Conservation (phyloP, 345 rosid species). For the Luvunga scandens region DNA sequence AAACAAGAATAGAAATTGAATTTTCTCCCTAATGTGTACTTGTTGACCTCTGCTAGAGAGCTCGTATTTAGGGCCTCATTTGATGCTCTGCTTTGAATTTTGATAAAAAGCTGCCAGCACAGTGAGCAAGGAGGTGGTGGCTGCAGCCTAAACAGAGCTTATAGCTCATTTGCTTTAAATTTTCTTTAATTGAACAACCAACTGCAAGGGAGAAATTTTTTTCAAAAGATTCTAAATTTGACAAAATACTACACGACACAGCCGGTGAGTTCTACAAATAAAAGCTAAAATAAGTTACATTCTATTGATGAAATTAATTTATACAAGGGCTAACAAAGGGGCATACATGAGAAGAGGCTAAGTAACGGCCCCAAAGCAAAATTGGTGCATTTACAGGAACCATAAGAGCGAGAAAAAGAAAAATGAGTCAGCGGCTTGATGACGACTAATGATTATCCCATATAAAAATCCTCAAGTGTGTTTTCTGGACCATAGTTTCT, state of each 20-base stretch:
- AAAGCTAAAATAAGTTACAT: background rate
- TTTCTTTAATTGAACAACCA: background rate
- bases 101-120: slow-evolving; percentile 11
- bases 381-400: slow-evolving; percentile 50
- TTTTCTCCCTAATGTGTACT: background rate
- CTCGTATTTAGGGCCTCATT: slow-evolving; percentile 3
- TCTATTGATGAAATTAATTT: slow-evolving; percentile 24
- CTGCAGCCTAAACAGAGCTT: background rate
- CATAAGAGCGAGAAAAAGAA: background rate
- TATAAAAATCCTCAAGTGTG: background rate
- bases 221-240: background rate
- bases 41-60: background rate
- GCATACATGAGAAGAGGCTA: slow-evolving; percentile 13
- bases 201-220: background rate
- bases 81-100: background rate
- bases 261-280: no score
- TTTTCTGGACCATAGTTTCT: background rate
- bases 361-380: slow-evolving; percentile 30
- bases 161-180: background rate
- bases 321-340: slow-evolving; percentile 19
- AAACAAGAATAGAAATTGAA: background rate
- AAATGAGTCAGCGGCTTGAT: background rate
- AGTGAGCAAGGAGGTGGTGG: slow-evolving; percentile 1
- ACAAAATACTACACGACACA: background rate
- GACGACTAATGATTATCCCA: background rate